Evolutionary conservation across 208 protist species (phyloP).

Genomic region (Acanthamoeba healyi): DNA sequence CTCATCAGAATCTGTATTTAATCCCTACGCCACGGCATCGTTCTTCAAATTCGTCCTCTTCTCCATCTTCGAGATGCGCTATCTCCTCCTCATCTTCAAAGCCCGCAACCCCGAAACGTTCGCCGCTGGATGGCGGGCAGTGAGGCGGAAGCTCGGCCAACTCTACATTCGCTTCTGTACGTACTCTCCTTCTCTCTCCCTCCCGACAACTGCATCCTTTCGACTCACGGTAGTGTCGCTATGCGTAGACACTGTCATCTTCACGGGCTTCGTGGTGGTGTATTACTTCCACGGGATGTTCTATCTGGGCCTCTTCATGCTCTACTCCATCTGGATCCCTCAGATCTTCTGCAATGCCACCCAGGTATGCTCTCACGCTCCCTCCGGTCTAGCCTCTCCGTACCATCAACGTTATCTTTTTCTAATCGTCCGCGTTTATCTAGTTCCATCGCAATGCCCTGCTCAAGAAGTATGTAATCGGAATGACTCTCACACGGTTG

Average conservation of each 20-base stretch:
- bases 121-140: constrained; percentile 57
- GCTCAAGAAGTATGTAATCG: constrained; percentile 82
- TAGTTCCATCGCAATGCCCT: constrained; percentile 63
- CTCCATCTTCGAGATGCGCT: constrained; percentile 89
- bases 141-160: constrained; percentile 81
- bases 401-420: neutral
- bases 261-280: constrained; percentile 82
- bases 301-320: constrained; percentile 86
- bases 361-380: neutral
- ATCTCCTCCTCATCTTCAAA: constrained; percentile 87
- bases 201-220: too few species aligned
- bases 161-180: constrained; percentile 88
- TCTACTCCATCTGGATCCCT: constrained; percentile 88
- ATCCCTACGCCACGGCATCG: constrained; percentile 83
- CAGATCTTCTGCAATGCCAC: constrained; percentile 85
- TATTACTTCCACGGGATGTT: constrained; percentile 85
- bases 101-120: constrained; percentile 82
- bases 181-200: too few species aligned
- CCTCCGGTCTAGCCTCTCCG: too few species aligned
- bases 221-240: too few species aligned
- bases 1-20: constrained; percentile 86
- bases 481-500: constrained; percentile 81
- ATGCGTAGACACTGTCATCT: constrained; percentile 79
- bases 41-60: constrained; percentile 89
- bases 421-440: neutral